Evolutionary conservation across 768 basidiomycete genomes (phyloP).

Genomic region (Naematelia encephala): DNA sequence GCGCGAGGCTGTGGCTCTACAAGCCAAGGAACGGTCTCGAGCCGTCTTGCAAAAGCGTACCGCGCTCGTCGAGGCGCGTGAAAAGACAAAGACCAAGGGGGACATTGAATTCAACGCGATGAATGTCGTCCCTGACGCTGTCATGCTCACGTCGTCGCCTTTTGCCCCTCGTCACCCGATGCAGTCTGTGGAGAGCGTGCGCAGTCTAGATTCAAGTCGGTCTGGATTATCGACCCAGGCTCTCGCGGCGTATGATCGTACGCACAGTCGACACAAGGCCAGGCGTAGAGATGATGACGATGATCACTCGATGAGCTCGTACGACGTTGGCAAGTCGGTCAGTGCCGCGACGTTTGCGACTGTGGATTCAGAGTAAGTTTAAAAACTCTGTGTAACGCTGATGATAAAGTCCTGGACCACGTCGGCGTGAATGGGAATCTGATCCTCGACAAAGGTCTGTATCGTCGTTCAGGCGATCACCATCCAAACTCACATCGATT

Average conservation of each 20-base stretch:
- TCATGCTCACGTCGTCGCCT: background rate
- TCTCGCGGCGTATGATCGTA: slow-evolving; percentile 5
- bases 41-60: slow-evolving; percentile 89
- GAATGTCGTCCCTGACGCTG: slow-evolving; percentile 7
- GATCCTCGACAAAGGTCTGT: slow-evolving; percentile 33
- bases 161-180: background rate
- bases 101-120: slow-evolving; percentile 28
- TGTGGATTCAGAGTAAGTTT: slow-evolving; percentile 50
- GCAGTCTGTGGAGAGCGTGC: slow-evolving; percentile 1
- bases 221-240: slow-evolving; percentile 4
- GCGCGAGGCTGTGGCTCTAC: slow-evolving; percentile 69
- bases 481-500: slow-evolving; percentile 26
- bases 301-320: slow-evolving; percentile 50
- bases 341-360: slow-evolving; percentile 42
- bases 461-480: slow-evolving; percentile 29
- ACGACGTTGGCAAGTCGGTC: slow-evolving; percentile 40
- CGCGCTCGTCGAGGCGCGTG: slow-evolving; percentile 59
- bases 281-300: slow-evolving; percentile 48
- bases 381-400: background rate
- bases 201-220: background rate
- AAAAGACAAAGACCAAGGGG: slow-evolving; percentile 20
- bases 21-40: slow-evolving; percentile 79
- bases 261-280: slow-evolving; percentile 44
- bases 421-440: slow-evolving; percentile 9
- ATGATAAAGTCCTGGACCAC: slow-evolving; percentile 44